Conservation (phyloP, 2,329 filamentous ascomycete species). For the Pseudogymnoascus sp. region DNA sequence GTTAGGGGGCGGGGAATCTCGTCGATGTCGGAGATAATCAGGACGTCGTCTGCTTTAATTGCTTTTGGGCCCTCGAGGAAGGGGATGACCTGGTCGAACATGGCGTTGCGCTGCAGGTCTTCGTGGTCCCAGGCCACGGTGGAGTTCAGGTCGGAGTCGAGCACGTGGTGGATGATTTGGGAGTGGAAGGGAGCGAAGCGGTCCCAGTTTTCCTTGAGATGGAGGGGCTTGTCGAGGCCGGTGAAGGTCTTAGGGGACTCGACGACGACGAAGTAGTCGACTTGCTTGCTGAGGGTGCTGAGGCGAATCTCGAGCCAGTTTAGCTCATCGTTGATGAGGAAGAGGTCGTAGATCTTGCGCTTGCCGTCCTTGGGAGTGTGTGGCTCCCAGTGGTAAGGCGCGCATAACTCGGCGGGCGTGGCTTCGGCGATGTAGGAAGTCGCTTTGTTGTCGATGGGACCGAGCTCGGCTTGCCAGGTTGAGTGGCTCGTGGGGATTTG, state of each 20-base stretch:
- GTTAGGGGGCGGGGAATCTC: conserved; percentile 48
- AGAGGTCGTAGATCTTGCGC: conserved; percentile 48
- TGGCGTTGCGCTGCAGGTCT: conserved; percentile 31
- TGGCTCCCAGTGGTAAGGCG: background rate
- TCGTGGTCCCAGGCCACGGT: conserved; percentile 30
- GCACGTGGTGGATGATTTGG: conserved; percentile 33
- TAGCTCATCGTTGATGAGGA: conserved; percentile 53
- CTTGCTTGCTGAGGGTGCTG: conserved; percentile 11
- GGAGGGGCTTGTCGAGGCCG: conserved; percentile 29
- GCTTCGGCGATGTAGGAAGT: background rate
- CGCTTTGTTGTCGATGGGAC: background rate
- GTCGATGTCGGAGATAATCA: conserved; percentile 50
- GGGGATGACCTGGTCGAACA: conserved; percentile 38
- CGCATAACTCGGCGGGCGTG: background rate
- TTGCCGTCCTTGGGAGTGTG: background rate
- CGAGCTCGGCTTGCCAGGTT: background rate
- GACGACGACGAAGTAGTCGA: conserved; percentile 37
- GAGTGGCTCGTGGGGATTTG: background rate
- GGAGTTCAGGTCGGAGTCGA: conserved; percentile 25
- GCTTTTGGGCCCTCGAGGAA: conserved; percentile 33
- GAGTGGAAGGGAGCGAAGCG: conserved; percentile 29
- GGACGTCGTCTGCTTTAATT: conserved; percentile 42
- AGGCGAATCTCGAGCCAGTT: conserved; percentile 56
- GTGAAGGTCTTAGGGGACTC: conserved; percentile 33
- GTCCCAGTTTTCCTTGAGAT: conserved; percentile 30